Evolutionary conservation across 2,329 filamentous ascomycete species (phyloP).

Genomic region (Pyrenophora teres): DNA sequence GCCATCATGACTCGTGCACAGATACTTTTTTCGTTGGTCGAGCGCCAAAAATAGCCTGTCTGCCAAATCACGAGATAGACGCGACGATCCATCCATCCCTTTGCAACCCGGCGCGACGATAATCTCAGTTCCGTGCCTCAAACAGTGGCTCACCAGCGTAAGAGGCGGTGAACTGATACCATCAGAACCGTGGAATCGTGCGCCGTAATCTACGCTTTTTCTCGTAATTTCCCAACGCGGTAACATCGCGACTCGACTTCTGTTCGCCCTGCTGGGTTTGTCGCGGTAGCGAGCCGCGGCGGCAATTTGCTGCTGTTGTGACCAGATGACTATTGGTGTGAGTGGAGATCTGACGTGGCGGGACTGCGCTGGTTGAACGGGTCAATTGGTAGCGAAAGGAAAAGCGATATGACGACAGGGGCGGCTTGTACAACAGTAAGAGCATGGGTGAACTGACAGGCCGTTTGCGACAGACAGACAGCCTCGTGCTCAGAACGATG

Average conservation of each 20-base stretch:
- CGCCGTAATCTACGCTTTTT: constrained; percentile 13
- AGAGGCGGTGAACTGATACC: constrained; percentile 6
- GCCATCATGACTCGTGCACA: too few relatives aligned
- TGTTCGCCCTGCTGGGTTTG: constrained; percentile 7
- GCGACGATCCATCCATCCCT: background rate
- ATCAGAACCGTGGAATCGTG: constrained; percentile 7
- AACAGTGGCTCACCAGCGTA: constrained; percentile 3
- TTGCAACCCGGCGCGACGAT: constrained; percentile 1
- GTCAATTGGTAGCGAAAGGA: constrained; percentile 6
- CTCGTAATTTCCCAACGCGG: constrained; percentile 7
- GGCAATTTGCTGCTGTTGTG: constrained; percentile 11
- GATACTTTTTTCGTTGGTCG: too few relatives aligned
- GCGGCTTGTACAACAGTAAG: constrained; percentile 1
- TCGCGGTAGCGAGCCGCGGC: constrained; percentile 9
- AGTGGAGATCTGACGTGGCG: constrained; percentile 1
- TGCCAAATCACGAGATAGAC: background rate
- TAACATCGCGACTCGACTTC: constrained; percentile 1
- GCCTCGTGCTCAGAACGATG: background rate
- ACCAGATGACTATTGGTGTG: constrained; percentile 4
- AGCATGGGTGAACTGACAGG: background rate
- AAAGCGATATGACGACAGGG: constrained; percentile 3
- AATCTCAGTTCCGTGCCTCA: background rate
- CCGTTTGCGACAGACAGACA: background rate
- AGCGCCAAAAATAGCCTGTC: constrained; percentile 3
- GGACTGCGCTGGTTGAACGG: background rate